These are phyloP conservation scores for Xylaria sp. DNA, from an alignment of 2,329 filamentous ascomycete species.

Conservation along the genomic window DNA sequence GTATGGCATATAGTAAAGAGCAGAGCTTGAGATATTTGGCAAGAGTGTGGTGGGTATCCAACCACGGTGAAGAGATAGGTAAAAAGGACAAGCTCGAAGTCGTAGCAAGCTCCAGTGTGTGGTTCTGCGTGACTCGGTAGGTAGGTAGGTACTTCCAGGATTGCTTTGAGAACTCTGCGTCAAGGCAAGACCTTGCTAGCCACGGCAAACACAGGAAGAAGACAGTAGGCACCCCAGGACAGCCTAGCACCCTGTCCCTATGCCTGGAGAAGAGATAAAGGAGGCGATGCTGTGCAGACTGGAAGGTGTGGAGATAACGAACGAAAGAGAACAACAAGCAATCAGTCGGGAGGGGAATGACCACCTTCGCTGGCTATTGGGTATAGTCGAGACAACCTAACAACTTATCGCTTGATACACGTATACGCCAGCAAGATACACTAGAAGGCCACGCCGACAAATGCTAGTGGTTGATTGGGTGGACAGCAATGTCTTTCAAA, in stretches of 20 bases:
- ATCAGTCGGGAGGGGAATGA: not conserved
- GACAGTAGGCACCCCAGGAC: not conserved
- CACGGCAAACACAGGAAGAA: too few species aligned
- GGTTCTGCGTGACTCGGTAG: not conserved
- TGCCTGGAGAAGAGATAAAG: not conserved
- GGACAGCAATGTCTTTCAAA: not conserved
- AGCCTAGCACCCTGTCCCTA: not conserved
- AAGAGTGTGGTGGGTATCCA: not conserved
- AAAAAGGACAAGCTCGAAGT: not conserved
- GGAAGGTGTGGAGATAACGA: too few species aligned
- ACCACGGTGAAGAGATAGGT: not conserved
- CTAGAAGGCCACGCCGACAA: slow-evolving; percentile 18
- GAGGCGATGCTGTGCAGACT: not conserved
- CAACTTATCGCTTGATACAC: slow-evolving; percentile 13
- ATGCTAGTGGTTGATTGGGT: slow-evolving; percentile 17
- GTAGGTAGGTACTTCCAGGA: too few species aligned
- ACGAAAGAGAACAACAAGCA: too few species aligned
- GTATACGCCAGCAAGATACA: slow-evolving; percentile 4
- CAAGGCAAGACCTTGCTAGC: too few species aligned
- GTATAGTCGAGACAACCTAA: not conserved
- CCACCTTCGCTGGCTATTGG: not conserved
- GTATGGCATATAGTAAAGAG: not conserved
- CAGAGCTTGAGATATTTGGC: not conserved
- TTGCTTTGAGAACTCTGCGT: too few species aligned
- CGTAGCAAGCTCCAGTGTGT: too few species aligned